These are phyloP conservation scores for Chrysoporthe cubensis DNA, from an alignment of 2,329 filamentous ascomycete genomes.

Conservation along the genomic window DNA sequence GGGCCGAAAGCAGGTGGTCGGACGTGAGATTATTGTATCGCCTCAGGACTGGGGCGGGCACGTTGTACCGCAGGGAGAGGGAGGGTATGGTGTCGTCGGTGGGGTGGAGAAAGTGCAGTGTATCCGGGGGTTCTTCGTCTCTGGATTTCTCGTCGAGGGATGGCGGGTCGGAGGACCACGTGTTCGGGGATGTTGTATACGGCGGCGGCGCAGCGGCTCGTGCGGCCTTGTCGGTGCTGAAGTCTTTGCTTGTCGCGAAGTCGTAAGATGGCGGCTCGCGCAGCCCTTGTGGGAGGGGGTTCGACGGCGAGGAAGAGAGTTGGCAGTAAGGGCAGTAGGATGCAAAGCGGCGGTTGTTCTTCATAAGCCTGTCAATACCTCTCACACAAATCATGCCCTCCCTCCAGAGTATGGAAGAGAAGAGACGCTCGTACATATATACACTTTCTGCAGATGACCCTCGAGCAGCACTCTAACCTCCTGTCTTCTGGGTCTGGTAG, in stretches of 20 bases:
- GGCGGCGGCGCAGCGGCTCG: slow-evolving; percentile 26
- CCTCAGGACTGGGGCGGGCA: slow-evolving; percentile 66
- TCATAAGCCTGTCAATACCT: slow-evolving; percentile 27
- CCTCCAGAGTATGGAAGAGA: neutral
- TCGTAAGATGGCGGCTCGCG: slow-evolving; percentile 71
- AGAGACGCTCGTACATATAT: slow-evolving; percentile 55
- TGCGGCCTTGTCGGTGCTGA: neutral
- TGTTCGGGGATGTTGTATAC: slow-evolving; percentile 31
- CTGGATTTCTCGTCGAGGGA: neutral
- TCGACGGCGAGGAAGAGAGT: slow-evolving; percentile 63
- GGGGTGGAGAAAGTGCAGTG: slow-evolving; percentile 75
- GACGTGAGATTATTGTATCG: slow-evolving; percentile 70
- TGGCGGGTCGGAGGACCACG: neutral
- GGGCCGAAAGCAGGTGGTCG: slow-evolving; percentile 71
- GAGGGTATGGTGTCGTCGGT: slow-evolving; percentile 69
- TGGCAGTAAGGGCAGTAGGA: slow-evolving; percentile 77
- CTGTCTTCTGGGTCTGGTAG: slow-evolving; percentile 56
- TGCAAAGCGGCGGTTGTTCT: slow-evolving; percentile 70
- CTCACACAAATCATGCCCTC: neutral
- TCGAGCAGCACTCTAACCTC: slow-evolving; percentile 68
- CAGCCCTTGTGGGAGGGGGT: slow-evolving; percentile 62
- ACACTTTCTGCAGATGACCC: slow-evolving; percentile 73
- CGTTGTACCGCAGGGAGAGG: slow-evolving; percentile 71
- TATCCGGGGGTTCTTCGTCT: slow-evolving; percentile 55
- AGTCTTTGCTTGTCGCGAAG: slow-evolving; percentile 40